phyloP scores from a whole-genome alignment of 306 rosid species.

The Trifolium dubium region DNA sequence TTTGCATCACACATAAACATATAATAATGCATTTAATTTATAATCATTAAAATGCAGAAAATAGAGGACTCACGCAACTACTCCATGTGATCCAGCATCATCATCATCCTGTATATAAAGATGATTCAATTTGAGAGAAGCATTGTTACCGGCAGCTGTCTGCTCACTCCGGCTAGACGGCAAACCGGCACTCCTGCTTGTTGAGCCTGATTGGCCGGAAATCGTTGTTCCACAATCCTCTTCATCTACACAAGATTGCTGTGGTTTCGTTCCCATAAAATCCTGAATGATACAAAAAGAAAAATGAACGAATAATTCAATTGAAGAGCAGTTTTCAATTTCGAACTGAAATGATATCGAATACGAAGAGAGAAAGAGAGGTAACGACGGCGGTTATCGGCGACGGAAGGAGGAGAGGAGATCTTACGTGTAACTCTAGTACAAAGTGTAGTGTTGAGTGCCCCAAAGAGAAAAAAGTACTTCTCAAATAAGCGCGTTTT shows the following conservation, averaged over 20 bases:
- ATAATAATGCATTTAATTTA: slow-evolving; percentile 8
- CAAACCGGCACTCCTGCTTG: slow-evolving; percentile 81
- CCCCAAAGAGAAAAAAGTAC: no score
- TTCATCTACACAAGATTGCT: slow-evolving; percentile 55
- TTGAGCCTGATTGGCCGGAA: slow-evolving; percentile 83
- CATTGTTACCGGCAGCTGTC: slow-evolving; percentile 68
- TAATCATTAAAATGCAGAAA: not conserved
- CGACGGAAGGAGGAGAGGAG: slow-evolving; percentile 17
- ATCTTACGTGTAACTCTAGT: not conserved
- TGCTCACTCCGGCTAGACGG: slow-evolving; percentile 52
- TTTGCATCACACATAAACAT: not conserved
- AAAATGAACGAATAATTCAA: not conserved
- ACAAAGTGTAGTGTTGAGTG: no score
- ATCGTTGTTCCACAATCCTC: slow-evolving; percentile 54
- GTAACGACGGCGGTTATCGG: slow-evolving; percentile 15
- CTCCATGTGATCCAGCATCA: slow-evolving; percentile 72
- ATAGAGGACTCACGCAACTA: slow-evolving; percentile 65
- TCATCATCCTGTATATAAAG: slow-evolving; percentile 84
- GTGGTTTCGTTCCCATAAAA: slow-evolving; percentile 74
- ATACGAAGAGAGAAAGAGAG: not conserved
- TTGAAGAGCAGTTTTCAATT: slow-evolving; percentile 13
- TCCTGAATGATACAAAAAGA: not conserved
- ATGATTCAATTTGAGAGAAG: slow-evolving; percentile 62
- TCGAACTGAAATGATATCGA: slow-evolving; percentile 3
- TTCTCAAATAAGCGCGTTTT: no score